Evolutionary conservation across 495 filamentous ascomycete species (phyloP).

Genomic region (Hypoxylon lenormandii): DNA sequence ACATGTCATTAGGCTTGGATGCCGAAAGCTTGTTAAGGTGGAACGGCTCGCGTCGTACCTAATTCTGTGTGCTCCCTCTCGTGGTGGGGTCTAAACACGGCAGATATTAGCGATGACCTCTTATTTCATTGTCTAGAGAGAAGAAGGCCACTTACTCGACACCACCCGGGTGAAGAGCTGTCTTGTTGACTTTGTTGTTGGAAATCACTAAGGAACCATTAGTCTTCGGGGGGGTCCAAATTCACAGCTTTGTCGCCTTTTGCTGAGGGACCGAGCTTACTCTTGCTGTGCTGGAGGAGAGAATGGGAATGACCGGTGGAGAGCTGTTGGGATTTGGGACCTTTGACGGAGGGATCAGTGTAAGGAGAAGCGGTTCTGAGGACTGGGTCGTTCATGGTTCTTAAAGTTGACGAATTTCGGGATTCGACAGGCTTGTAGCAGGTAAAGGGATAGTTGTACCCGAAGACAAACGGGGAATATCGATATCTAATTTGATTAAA

Average conservation of each 20-base stretch:
- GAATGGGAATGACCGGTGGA: constrained; percentile 47
- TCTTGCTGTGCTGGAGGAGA: constrained; percentile 53
- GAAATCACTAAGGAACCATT: constrained; percentile 70
- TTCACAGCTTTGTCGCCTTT: constrained; percentile 54
- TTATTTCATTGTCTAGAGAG: constrained; percentile 27
- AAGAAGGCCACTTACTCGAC: constrained; percentile 76
- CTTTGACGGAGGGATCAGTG: constrained; percentile 61
- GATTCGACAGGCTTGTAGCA: constrained; percentile 21
- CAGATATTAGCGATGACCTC: constrained; percentile 51
- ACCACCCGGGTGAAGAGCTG: constrained; percentile 86
- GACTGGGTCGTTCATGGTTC: constrained; percentile 65
- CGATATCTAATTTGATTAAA: constrained; percentile 50
- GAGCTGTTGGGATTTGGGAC: constrained; percentile 60
- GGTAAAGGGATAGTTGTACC: constrained; percentile 43
- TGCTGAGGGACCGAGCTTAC: constrained; percentile 46
- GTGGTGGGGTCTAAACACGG: constrained; percentile 70
- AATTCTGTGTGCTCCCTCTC: constrained; percentile 87
- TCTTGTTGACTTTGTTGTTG: constrained; percentile 82
- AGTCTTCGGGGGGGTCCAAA: constrained; percentile 42
- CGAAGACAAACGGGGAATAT: constrained; percentile 48
- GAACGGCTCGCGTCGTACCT: constrained; percentile 56
- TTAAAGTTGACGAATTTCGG: constrained; percentile 53
- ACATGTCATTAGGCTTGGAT: constrained; percentile 7
- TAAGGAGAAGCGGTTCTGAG: constrained; percentile 63
- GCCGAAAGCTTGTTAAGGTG: neutral